Evolutionary conservation across 192 early-diverging fungal species (phyloP).

Genomic region (Entophlyctis luteolus): DNA sequence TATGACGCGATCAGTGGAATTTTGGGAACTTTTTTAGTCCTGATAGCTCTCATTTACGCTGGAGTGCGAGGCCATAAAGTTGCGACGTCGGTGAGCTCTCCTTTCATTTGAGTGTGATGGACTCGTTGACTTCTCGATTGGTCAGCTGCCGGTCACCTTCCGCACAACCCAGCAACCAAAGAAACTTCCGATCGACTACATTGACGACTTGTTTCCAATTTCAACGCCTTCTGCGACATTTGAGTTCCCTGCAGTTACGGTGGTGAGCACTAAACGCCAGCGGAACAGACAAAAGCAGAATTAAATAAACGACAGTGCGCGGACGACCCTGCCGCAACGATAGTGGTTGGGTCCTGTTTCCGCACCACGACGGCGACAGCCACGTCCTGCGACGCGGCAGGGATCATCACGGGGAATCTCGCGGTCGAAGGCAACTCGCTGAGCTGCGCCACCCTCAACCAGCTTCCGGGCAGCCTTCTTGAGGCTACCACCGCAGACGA

Average conservation of each 20-base stretch:
- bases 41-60: constrained; percentile 46
- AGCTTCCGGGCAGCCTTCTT: constrained; percentile 18
- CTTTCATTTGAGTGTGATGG: neutral
- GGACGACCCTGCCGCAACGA: constrained; percentile 9
- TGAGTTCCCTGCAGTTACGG: constrained; percentile 46
- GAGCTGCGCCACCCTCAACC: constrained; percentile 39
- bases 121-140: neutral
- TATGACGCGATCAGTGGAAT: constrained; percentile 30
- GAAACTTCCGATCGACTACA: constrained; percentile 28
- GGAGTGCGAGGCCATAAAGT: constrained; percentile 43
- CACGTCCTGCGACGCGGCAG: constrained; percentile 19
- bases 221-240: constrained; percentile 37
- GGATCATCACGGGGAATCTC: constrained; percentile 7
- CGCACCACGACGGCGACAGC: constrained; percentile 9
- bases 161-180: constrained; percentile 38
- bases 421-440: constrained; percentile 25
- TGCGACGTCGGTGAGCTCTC: constrained; percentile 37
- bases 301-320: too few relatives aligned
- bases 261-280: too few relatives aligned
- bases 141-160: constrained; percentile 45
- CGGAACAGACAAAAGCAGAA: too few relatives aligned
- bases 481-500: constrained; percentile 32
- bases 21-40: constrained; percentile 35
- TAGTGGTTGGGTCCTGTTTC: constrained; percentile 22
- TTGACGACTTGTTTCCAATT: constrained; percentile 39